Evolutionary conservation across 345 rosid genomes (phyloP), one percentile per base, ranked within the genome.

Genomic region (Citrus reticulata): DNA sequence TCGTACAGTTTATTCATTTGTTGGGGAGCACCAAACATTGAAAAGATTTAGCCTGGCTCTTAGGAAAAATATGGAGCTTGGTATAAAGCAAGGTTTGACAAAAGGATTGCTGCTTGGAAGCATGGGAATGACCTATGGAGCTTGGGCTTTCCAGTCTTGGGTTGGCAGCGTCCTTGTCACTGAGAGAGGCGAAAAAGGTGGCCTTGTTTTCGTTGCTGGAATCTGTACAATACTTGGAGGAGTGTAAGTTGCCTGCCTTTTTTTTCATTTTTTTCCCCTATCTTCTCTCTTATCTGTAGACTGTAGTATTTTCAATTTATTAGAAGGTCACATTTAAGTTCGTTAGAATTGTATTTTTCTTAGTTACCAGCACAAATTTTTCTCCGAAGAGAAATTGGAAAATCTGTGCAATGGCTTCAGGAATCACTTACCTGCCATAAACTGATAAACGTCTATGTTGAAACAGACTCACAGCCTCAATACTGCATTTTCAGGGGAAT

Each of bases 71-170:
- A 79, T 81, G 84, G 82, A 83, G 75, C 83, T 88, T 13, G 87
- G 91, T 0, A 75, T 87, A 34, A 87, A 82, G 74, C 86, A 86
- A 83, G 92, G 94, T 24, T 73, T 89, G 14, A 66, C 80, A 17
- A 91, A 91, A 78, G 94, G 94, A 49, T 68, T 89, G 77, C 32
- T 84, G 74, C 82, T 91, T 4, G 92, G 91, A 35, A 91, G 90
- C 78, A 85, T 84, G 85, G 90, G 90, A 69, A 84, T 89, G 51
- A 76, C 84, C 39, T 91, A 76, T 68, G 86, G 83, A 17, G 74
- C 77, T 29, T 89, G 92, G 94, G 87, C 88, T 59, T 86, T 89
- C 70, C 82, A 77, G 77, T 87, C 91, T 67, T 89, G 88, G 90
- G 86, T 79, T 63, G 91, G 92, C 2, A 83, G 92, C 37, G 63